These are phyloP conservation scores for Yarrowia deformans DNA, from an alignment of 805 yeast species.

Conservation along the genomic window DNA sequence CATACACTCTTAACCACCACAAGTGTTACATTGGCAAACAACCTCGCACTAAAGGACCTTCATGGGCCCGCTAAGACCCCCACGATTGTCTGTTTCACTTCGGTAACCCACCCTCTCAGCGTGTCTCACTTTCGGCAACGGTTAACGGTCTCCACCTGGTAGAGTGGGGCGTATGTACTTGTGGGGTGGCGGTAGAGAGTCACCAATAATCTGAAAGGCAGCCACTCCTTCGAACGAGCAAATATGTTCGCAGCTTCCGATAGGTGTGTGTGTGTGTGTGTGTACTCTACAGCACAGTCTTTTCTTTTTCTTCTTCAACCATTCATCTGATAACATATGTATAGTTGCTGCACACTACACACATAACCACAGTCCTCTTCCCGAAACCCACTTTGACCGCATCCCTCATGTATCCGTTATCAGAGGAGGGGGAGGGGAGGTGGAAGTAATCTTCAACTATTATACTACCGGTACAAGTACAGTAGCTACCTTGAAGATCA, in stretches of 20 bases:
- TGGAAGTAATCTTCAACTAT: too few relatives aligned
- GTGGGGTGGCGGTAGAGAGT: not conserved
- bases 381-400: slow-evolving; percentile 15
- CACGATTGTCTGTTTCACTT: not conserved
- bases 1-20: too few relatives aligned
- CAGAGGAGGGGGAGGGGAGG: not conserved
- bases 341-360: slow-evolving; percentile 12
- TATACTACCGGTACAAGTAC: too few relatives aligned
- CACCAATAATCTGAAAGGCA: not conserved
- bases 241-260: not conserved
- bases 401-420: slow-evolving; percentile 4
- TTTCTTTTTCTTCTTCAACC: not conserved
- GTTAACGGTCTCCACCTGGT: slow-evolving; percentile 4
- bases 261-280: too few relatives aligned
- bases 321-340: slow-evolving; percentile 9
- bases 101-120: not conserved
- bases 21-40: slow-evolving; percentile 1
- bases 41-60: not conserved
- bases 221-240: not conserved
- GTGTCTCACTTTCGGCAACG: slow-evolving; percentile 1
- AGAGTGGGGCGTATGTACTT: too few relatives aligned
- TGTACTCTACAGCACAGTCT: not conserved
- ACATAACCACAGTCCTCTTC: not conserved
- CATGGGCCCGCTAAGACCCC: not conserved
- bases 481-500: too few relatives aligned